Percentiles rank a stretch among this genome's conserved stretches.
These are phyloP conservation scores for Tolypocladium endophyticum DNA, from an alignment of 2,329 filamentous ascomycete species.

Conservation along the genomic window DNA sequence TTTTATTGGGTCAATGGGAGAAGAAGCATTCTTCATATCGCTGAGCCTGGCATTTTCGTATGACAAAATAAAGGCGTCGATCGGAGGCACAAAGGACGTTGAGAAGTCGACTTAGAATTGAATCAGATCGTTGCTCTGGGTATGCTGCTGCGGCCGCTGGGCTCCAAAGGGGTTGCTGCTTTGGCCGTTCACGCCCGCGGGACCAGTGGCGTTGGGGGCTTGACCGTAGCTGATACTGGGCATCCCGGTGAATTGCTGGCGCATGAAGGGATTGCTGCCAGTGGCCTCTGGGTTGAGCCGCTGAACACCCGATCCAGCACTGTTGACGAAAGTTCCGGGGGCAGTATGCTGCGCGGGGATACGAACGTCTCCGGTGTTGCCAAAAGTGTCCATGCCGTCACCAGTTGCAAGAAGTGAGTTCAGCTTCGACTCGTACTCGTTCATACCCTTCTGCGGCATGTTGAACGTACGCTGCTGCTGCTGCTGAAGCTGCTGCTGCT, in stretches of 20 bases:
- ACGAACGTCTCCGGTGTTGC: slow-evolving; percentile 90
- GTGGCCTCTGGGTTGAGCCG: slow-evolving; percentile 61
- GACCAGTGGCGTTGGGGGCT: slow-evolving; percentile 38
- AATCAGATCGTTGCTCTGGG: slow-evolving; percentile 48
- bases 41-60: not conserved
- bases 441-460: slow-evolving; percentile 42
- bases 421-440: slow-evolving; percentile 61
- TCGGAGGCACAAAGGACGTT: not conserved
- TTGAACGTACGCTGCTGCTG: slow-evolving; percentile 15
- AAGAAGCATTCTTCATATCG: slow-evolving; percentile 1
- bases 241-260: slow-evolving; percentile 73
- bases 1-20: not conserved
- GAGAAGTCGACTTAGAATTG: slow-evolving; percentile 39
- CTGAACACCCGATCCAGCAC: slow-evolving; percentile 70
- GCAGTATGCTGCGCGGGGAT: slow-evolving; percentile 95
- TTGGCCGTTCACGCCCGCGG: slow-evolving; percentile 44
- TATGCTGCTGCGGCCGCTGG: slow-evolving; percentile 36
- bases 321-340: slow-evolving; percentile 93
- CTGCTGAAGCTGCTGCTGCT: slow-evolving; percentile 29
- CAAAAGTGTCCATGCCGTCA: slow-evolving; percentile 94
- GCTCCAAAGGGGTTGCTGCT: slow-evolving; percentile 48
- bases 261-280: slow-evolving; percentile 83
- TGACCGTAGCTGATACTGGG: slow-evolving; percentile 45
- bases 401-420: slow-evolving; percentile 78
- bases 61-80: slow-evolving; percentile 1